Base-by-base conservation (phyloP, 805 yeast species). In the Debaryomyces tyrocola region DNA sequence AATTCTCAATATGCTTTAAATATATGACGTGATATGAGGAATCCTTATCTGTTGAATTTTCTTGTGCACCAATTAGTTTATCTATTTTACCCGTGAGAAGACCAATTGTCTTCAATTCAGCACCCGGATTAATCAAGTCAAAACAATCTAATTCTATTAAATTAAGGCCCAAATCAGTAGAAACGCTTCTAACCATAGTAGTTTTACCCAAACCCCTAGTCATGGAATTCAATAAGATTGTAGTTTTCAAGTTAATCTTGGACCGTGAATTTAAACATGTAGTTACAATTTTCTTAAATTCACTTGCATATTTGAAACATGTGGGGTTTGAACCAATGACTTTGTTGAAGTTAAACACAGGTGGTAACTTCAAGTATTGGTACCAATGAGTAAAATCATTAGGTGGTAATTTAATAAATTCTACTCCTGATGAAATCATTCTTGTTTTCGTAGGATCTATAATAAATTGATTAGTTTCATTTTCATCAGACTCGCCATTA, bases 161-260 rank as follows among this genome's bases (percentile, higher is more conserved):
- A 51, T 87, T 85, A 7, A 83, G 63, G 0, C 97, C 96, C 27
- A 84, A 62, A 27, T 78, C 78, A 7, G 69, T 62, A 0, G 87
- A 75, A 1, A 82, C 58, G 45, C 79, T 78, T 42, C 75, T 63
- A 0, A 89, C 80, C 20, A 87, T 57, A 0, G 85, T 80, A 0
- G 86, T 61, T 58, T 92, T 92, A 0, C 99, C 99, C 6, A 87
- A 81, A 7, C 87, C 90, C 44, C 95, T 71, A 27, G 83, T 78
- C 55, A 82, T 68, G 3, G 97, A 88, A 42, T 77, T 79, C 18
- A 94, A 60, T 20, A 90, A 60, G 0, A 90, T 67, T 0, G 89
- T 76, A 0, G 96, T 84, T 40, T 75, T 77, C 29, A 88, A 57
- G 2, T 72, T 63, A 1, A 70, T 59, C 14, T 62, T 63, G 18